Conservation (phyloP, 495 filamentous ascomycete genomes). For the Aspergillus baeticus region DNA sequence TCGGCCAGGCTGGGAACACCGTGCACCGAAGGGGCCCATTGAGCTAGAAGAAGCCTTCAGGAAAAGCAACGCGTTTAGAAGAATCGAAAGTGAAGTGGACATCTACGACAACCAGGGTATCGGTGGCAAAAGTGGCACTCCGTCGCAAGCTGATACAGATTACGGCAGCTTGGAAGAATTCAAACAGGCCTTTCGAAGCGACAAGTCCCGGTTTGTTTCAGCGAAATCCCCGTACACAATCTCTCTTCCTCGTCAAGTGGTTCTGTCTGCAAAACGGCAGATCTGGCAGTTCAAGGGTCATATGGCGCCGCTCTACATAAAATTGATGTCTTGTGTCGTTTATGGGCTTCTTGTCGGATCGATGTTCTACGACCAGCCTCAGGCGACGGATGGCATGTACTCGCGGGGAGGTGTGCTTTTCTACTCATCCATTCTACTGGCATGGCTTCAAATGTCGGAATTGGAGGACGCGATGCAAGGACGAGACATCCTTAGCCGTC, state of each 20-base stretch:
- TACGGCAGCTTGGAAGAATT: constrained; percentile 44
- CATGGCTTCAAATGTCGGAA: constrained; percentile 76
- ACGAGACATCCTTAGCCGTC: constrained; percentile 72
- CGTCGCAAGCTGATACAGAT: constrained; percentile 34
- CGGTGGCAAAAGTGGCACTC: constrained; percentile 29
- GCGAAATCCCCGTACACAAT: constrained; percentile 56
- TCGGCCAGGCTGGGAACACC: constrained; percentile 61
- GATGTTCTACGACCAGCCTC: constrained; percentile 36
- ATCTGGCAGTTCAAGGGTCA: constrained; percentile 47
- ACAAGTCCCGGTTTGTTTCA: constrained; percentile 40
- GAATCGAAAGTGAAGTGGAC: constrained; percentile 46
- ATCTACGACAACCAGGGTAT: constrained; percentile 43
- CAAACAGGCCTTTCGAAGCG: constrained; percentile 40
- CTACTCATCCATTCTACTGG: constrained; percentile 74
- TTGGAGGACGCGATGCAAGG: constrained; percentile 67
- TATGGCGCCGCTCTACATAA: constrained; percentile 32
- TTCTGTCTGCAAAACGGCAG: constrained; percentile 61
- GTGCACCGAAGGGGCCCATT: constrained; percentile 64
- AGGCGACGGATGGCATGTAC: constrained; percentile 49
- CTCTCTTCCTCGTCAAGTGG: constrained; percentile 60
- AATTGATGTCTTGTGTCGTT: constrained; percentile 32
- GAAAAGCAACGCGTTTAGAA: constrained; percentile 5
- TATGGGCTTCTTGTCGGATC: constrained; percentile 36
- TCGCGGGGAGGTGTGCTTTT: constrained; percentile 55
- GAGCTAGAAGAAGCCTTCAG: constrained; percentile 47